phyloP scores from a whole-genome alignment of 306 rosid genomes.

The Cercis canadensis region DNA sequence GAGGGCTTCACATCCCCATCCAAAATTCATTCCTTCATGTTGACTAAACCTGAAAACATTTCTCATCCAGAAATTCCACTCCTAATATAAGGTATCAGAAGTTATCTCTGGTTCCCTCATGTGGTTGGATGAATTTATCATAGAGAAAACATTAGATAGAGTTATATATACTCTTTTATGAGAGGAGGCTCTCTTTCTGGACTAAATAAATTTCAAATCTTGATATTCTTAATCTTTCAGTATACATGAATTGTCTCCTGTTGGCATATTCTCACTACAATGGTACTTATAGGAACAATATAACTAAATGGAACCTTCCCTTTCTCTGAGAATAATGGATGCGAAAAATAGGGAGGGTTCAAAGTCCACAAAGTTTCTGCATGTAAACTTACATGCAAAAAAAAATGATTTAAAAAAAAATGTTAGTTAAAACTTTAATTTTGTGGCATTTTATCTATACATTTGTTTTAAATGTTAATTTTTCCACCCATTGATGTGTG shows the following conservation, averaged over 20 bases:
- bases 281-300: background rate
- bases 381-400: background rate
- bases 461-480: slow-evolving; percentile 23
- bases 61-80: background rate
- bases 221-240: slow-evolving; percentile 6
- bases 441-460: background rate
- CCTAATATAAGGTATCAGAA: slow-evolving; percentile 6
- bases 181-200: background rate
- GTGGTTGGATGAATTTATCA: slow-evolving; percentile 20
- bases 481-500: slow-evolving; percentile 6
- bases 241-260: slow-evolving; percentile 8
- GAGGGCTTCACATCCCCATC: slow-evolving; percentile 17
- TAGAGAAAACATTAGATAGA: background rate
- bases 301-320: background rate
- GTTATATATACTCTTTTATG: slow-evolving; percentile 13
- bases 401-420: background rate
- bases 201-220: slow-evolving; percentile 2
- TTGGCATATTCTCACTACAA: background rate
- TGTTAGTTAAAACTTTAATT: background rate
- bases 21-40: slow-evolving; percentile 8
- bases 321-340: slow-evolving; percentile 5
- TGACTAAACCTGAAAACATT: slow-evolving; percentile 28
- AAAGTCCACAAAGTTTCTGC: slow-evolving; percentile 15
- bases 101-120: slow-evolving; percentile 5
- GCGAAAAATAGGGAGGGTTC: slow-evolving; percentile 3